Evolutionary conservation across 2,329 filamentous ascomycete genomes (phyloP).

Genomic region (Aspergillus persii): DNA sequence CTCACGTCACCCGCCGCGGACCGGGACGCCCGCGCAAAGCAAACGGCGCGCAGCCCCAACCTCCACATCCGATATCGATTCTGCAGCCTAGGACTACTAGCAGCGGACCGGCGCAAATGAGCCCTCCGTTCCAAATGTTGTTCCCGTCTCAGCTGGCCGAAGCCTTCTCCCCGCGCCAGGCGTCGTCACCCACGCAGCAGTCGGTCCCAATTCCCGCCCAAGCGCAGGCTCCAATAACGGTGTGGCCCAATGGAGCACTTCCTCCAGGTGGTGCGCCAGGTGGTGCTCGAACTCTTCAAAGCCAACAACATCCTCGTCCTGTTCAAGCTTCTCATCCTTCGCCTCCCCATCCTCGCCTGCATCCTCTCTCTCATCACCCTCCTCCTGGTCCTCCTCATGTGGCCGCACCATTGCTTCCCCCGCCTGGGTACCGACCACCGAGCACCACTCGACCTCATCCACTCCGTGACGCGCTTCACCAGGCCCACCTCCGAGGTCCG

Average conservation of each 20-base stretch:
- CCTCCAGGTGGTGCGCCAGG: background rate
- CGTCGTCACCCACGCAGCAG: background rate
- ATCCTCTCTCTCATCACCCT: no score
- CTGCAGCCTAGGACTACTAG: background rate
- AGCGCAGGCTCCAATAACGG: background rate
- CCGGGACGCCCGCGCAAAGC: background rate
- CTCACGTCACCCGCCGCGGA: background rate
- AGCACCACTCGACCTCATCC: constrained; percentile 47
- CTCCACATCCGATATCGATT: background rate
- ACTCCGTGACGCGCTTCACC: constrained; percentile 53
- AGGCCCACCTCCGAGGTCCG: constrained; percentile 57
- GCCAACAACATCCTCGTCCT: background rate
- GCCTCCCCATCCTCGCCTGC: background rate
- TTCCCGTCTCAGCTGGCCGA: background rate
- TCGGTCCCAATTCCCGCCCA: background rate
- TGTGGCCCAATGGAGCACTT: background rate
- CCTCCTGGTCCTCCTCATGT: background rate
- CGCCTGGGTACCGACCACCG: constrained; percentile 27
- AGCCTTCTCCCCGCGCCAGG: background rate
- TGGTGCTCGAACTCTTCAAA: background rate
- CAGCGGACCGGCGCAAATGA: background rate
- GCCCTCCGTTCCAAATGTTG: background rate
- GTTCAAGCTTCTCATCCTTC: background rate
- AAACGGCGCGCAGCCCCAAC: background rate
- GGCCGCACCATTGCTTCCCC: constrained; percentile 35